Evolutionary conservation across 768 basidiomycete genomes (phyloP).

Genomic region (Pholiota molesta): DNA sequence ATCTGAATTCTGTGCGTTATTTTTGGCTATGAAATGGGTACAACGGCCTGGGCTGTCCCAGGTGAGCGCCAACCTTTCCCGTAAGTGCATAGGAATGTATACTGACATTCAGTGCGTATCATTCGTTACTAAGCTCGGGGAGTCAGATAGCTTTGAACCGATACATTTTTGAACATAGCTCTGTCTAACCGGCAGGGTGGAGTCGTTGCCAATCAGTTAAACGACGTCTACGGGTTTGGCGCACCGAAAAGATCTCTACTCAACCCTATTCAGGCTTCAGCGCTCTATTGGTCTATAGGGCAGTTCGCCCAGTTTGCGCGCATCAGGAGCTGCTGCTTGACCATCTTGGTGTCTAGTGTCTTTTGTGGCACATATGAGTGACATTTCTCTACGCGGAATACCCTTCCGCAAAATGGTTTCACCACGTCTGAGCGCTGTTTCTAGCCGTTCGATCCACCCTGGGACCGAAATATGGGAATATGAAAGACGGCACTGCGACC

Average conservation of each 20-base stretch:
- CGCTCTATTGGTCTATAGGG: background rate
- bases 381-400: background rate
- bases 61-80: no score
- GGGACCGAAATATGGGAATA: background rate
- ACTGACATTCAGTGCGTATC: background rate
- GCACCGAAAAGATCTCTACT: background rate
- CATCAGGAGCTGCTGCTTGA: background rate
- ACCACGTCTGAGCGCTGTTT: background rate
- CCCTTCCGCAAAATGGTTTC: background rate
- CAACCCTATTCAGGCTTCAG: background rate
- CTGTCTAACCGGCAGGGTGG: background rate
- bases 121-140: background rate
- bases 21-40: background rate
- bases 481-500: background rate
- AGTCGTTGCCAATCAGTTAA: background rate
- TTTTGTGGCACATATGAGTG: no score
- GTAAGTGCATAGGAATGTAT: no score
- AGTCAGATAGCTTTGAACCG: background rate
- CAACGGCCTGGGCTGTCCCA: no score
- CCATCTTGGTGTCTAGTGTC: background rate
- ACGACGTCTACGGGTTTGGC: background rate
- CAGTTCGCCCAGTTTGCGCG: background rate
- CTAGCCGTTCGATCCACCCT: background rate
- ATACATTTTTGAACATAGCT: background rate
- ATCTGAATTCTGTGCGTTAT: background rate